A percentile compares a stretch with the other conserved stretches of the same genome.
Evolutionary conservation across 176 grass and related monocot species (phyloP).

Genomic region (Canna indica): DNA sequence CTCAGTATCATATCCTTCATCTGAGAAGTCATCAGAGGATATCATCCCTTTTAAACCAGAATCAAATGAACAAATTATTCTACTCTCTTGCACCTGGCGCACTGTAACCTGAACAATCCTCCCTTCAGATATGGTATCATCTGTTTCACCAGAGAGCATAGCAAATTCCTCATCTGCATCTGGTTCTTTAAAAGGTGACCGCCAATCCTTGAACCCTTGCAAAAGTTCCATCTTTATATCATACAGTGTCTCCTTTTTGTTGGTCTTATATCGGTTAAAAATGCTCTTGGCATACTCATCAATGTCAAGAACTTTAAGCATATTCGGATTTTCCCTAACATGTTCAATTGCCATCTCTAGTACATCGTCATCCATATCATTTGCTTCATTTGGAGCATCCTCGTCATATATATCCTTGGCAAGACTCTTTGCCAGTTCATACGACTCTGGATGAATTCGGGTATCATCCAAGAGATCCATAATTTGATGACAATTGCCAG

Average conservation of each 20-base stretch:
- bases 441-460: conserved; percentile 97
- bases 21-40: conserved; percentile 68
- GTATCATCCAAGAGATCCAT: conserved; percentile 98
- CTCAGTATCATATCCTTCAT: conserved; percentile 53
- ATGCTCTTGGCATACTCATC: conserved; percentile 61
- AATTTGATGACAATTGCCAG: conserved; percentile 56
- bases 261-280: conserved; percentile 25
- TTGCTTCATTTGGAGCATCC: conserved; percentile 36
- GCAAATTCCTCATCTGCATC: conserved; percentile 77
- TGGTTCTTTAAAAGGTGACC: conserved; percentile 54
- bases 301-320: conserved; percentile 32
- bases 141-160: conserved; percentile 95
- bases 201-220: conserved; percentile 57
- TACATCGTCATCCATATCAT: conserved; percentile 76
- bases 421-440: conserved; percentile 72
- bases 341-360: conserved; percentile 84
- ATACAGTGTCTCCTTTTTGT: conserved; percentile 47
- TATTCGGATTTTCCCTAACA: conserved; percentile 33
- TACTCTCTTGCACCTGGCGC: conserved; percentile 65
- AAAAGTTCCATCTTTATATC: conserved; percentile 50
- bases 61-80: conserved; percentile 79
- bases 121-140: conserved; percentile 87
- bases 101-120: conserved; percentile 91
- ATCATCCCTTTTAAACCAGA: conserved; percentile 92
- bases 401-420: conserved; percentile 66